Base-by-base conservation (phyloP, 1,284 basidiomycete species). In the Cryptococcus hybrid region DNA sequence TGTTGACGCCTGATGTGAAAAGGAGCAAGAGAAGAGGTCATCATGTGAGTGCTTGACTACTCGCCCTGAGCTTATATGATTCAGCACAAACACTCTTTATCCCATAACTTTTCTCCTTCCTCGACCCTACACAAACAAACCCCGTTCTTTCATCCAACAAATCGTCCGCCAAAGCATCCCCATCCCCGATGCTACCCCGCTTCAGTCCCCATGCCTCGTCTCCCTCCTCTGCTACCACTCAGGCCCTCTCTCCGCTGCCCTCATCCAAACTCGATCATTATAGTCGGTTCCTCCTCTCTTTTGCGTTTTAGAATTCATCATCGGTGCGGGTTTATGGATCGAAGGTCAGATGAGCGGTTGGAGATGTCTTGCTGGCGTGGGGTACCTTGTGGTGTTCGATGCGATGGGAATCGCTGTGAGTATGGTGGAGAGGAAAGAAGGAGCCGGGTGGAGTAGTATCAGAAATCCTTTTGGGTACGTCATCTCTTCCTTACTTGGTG, bases 351-450 rank as follows among this genome's bases (percentile, higher is more conserved):
- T 89, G 59, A 84, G 85, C 35, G 94, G 94, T 13, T 93, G 91
- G 51, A 80, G 97, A 34, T 83, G 89, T 2, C 86, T 89, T 56
- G 94, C 93, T 0, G 95, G 92, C 0, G 77, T 98, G 12, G 95
- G 95, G 0, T 99, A 98, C 73, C 89, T 96, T 83, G 86, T 96
- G 36, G 92, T 98, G 0, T 99, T 98, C 70, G 95, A 99, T 73
- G 85, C 92, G 2, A 81, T 92, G 63, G 91, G 91, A 0, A 83
- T 92, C 3, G 84, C 81, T 15, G 80, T 82, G n/a, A 78, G 80
- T 24, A 75, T 87, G 2, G 67, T 86, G 12, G 84, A 84, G 6
- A 77, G 68, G n/a, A 60, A 67, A 7, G 52, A 56, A 40, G 57
- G 57, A 1, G 51, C 50, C 6, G 66, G 66, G 30, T 67, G 71